Conservation (phyloP, 768 basidiomycete species). For the Lactarius evosmus region DNA sequence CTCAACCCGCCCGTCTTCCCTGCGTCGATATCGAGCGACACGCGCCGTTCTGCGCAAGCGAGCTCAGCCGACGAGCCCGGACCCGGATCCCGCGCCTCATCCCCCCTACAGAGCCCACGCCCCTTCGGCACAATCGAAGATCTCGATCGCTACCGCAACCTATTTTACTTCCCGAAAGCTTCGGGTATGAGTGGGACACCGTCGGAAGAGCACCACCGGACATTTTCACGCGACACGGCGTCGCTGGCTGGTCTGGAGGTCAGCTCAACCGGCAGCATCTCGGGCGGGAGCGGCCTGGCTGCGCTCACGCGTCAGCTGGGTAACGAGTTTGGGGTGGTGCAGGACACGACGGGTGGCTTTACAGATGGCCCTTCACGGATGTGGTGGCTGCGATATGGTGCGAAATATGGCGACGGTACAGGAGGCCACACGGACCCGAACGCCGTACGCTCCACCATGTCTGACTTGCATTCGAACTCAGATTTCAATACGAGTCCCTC, state of each 20-base stretch:
- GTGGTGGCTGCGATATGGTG: conserved; percentile 31
- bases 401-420: conserved; percentile 24
- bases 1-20: conserved; percentile 32
- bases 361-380: conserved; percentile 17
- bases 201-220: conserved; percentile 24
- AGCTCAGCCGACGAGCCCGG: conserved; percentile 22
- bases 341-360: conserved; percentile 3
- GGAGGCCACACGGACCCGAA: conserved; percentile 25
- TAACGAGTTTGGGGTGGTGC: conserved; percentile 37
- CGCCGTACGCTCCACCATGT: conserved; percentile 27
- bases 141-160: conserved; percentile 67
- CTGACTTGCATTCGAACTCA: conserved; percentile 6
- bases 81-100: conserved; percentile 35
- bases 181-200: conserved; percentile 17
- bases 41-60: conserved; percentile 16
- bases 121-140: conserved; percentile 60
- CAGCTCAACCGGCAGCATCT: conserved; percentile 24
- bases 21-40: conserved; percentile 17
- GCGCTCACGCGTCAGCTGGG: conserved; percentile 42
- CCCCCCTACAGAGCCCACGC: conserved; percentile 46
- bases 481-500: conserved; percentile 10
- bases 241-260: conserved; percentile 32
- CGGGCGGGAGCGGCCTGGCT: conserved; percentile 33
- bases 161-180: conserved; percentile 58
- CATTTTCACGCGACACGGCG: conserved; percentile 20